Conservation (phyloP, 805 yeast species). For the Yamadazyma tumulicola region DNA sequence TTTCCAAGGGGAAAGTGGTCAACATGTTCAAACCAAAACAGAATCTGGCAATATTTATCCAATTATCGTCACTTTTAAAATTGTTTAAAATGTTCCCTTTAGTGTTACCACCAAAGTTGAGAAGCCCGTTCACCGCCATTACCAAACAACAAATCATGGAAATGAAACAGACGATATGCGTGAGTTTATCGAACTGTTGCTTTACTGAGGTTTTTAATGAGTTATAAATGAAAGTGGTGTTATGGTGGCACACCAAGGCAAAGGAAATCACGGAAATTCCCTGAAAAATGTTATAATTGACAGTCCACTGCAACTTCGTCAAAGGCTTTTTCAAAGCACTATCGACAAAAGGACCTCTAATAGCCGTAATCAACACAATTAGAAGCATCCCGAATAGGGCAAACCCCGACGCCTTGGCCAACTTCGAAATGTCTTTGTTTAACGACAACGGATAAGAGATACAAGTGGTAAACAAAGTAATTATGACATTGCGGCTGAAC, state of each 20-base stretch:
- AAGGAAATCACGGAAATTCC: constrained; percentile 93
- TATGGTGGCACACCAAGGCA: constrained; percentile 95
- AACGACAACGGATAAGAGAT: constrained; percentile 83
- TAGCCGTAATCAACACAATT: constrained; percentile 69
- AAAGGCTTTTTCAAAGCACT: constrained; percentile 47
- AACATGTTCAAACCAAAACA: constrained; percentile 92
- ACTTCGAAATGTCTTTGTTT: constrained; percentile 72
- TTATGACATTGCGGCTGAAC: constrained; percentile 66
- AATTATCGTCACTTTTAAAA: constrained; percentile 68
- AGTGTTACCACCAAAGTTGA: constrained; percentile 71
- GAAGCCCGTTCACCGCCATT: constrained; percentile 77
- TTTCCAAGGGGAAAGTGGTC: constrained; percentile 86
- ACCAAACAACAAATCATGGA: constrained; percentile 75
- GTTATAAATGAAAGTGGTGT: constrained; percentile 84
- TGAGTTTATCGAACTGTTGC: constrained; percentile 67
- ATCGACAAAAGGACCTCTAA: constrained; percentile 66
- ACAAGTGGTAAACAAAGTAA: constrained; percentile 62
- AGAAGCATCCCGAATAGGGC: constrained; percentile 83
- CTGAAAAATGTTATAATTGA: constrained; percentile 70
- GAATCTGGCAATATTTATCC: constrained; percentile 82
- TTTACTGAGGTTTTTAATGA: constrained; percentile 75
- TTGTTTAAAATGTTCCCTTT: constrained; percentile 88
- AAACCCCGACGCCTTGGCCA: constrained; percentile 83
- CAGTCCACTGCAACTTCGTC: constrained; percentile 42
- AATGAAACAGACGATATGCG: constrained; percentile 79